Percentiles rank a stretch among this genome's conserved stretches.
Conservation (phyloP, 192 early-diverging fungal genomes). For the Diversispora epigaea region DNA sequence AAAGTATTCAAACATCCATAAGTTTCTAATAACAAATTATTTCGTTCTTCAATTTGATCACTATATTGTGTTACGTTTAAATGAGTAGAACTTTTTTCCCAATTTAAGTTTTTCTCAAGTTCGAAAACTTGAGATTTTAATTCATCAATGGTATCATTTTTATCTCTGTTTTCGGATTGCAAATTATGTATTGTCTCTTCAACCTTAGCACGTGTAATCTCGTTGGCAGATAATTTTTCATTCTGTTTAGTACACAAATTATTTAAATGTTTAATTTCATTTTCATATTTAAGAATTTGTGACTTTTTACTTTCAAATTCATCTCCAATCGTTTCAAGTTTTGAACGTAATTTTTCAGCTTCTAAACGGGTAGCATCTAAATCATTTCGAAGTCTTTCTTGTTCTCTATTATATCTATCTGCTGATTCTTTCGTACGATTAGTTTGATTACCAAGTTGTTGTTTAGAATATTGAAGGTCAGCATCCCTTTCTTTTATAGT, state of each 20-base stretch:
- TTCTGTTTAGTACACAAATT: slow-evolving; percentile 35
- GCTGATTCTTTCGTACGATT: slow-evolving; percentile 40
- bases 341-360: slow-evolving; percentile 39
- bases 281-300: slow-evolving; percentile 32
- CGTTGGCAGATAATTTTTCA: slow-evolving; percentile 35
- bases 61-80: slow-evolving; percentile 28
- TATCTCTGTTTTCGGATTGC: slow-evolving; percentile 33
- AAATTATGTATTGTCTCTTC: slow-evolving; percentile 10
- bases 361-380: slow-evolving; percentile 38
- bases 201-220: too few species aligned
- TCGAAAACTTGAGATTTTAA: slow-evolving; percentile 35
- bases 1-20: slow-evolving; percentile 42
- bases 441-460: slow-evolving; percentile 39
- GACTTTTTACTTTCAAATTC: slow-evolving; percentile 36
- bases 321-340: slow-evolving; percentile 22
- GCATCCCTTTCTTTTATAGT: slow-evolving; percentile 42
- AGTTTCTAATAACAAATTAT: slow-evolving; percentile 42
- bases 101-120: slow-evolving; percentile 25
- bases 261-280: slow-evolving; percentile 43
- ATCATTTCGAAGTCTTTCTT: slow-evolving; percentile 43
- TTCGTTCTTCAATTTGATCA: slow-evolving; percentile 42
- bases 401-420: slow-evolving; percentile 43
- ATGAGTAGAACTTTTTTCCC: slow-evolving; percentile 22
- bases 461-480: slow-evolving; percentile 35
- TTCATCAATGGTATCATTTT: slow-evolving; percentile 39